phyloP scores from a whole-genome alignment of 768 basidiomycete species.

The Pleurotus pulmonarius region DNA sequence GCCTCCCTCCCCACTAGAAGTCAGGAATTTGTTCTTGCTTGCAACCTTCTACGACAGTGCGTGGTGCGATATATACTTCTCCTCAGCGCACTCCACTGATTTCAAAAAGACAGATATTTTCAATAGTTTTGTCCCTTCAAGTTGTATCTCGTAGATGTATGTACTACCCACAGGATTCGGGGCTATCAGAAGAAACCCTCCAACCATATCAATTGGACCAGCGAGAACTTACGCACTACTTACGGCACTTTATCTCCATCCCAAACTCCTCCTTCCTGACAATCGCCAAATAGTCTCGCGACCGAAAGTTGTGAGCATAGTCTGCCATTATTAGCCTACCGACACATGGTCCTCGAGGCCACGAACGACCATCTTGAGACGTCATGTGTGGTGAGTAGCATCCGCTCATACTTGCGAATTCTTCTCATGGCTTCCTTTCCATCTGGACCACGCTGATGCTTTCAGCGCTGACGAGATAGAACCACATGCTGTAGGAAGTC shows the following conservation, averaged over 20 bases:
- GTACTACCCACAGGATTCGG: not conserved
- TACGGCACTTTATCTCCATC: not conserved
- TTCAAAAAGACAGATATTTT: no score
- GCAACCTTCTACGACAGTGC: no score
- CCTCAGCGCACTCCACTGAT: no score
- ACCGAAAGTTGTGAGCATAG: not conserved
- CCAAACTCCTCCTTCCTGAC: not conserved
- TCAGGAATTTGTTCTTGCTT: no score
- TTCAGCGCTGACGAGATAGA: not conserved
- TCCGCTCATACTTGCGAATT: not conserved
- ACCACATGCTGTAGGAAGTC: constrained; percentile 1
- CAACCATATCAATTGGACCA: not conserved
- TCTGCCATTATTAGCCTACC: not conserved
- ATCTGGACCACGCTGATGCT: not conserved
- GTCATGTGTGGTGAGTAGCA: constrained; percentile 1
- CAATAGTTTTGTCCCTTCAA: no score
- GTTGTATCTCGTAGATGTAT: no score
- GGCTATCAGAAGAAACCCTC: not conserved
- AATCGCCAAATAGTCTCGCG: not conserved
- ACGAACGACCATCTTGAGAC: not conserved
- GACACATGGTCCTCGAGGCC: no score
- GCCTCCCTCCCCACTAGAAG: no score
- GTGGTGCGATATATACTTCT: no score
- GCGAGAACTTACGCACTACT: not conserved
- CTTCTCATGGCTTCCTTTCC: constrained; percentile 4